These are phyloP conservation scores for Athelia psychrophila DNA, from an alignment of 1,284 basidiomycete genomes.

Conservation along the genomic window DNA sequence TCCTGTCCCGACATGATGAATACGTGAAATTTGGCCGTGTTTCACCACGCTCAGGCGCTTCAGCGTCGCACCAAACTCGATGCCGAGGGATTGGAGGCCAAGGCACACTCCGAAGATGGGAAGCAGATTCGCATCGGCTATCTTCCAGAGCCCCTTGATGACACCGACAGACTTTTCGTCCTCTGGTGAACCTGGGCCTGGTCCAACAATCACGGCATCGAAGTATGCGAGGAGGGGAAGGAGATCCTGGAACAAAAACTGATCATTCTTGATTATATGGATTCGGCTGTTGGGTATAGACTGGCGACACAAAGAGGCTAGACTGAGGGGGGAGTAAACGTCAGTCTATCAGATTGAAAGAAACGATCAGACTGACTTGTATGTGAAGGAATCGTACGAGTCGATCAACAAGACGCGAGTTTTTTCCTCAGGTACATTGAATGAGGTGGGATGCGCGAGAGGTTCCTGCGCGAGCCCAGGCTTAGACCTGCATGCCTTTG, in stretches of 20 bases:
- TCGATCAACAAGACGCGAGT: conserved; percentile 72
- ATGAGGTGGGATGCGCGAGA: no score
- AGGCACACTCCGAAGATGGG: conserved; percentile 91
- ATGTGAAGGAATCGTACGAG: conserved; percentile 84
- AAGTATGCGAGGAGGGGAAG: conserved; percentile 53
- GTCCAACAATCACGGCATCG: conserved; percentile 70
- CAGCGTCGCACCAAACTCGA: conserved; percentile 70
- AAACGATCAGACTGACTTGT: conserved; percentile 57
- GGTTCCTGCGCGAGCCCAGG: no score
- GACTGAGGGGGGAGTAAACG: conserved; percentile 32
- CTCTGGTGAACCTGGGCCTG: conserved; percentile 80
- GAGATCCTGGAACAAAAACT: conserved; percentile 47
- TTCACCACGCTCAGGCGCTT: conserved; percentile 58
- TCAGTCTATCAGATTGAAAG: neutral
- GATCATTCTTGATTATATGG: conserved; percentile 72
- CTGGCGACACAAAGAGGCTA: conserved; percentile 60
- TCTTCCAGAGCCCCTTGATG: conserved; percentile 63
- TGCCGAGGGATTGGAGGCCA: conserved; percentile 87
- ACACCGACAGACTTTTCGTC: conserved; percentile 62
- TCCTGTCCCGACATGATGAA: conserved; percentile 54
- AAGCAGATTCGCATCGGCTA: conserved; percentile 47
- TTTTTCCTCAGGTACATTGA: no score
- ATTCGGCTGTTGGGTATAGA: conserved; percentile 58
- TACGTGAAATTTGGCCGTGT: conserved; percentile 78
- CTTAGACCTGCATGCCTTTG: no score